Conservation (phyloP, 2,329 filamentous ascomycete genomes). For the Talaromyces sp. region DNA sequence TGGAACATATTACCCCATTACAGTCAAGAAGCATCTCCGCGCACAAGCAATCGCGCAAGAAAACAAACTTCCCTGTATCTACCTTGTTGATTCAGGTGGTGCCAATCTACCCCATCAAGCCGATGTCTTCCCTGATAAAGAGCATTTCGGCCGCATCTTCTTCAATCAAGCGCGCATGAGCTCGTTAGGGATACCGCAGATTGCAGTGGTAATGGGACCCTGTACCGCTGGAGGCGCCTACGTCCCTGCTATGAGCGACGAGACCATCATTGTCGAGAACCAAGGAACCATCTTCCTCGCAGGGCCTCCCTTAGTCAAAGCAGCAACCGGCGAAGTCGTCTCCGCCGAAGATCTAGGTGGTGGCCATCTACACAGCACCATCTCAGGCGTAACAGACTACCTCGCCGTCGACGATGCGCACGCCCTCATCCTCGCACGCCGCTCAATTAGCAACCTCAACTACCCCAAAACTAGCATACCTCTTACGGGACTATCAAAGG, state of each 20-base stretch:
- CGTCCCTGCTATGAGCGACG: slow-evolving; percentile 95
- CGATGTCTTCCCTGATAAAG: slow-evolving; percentile 89
- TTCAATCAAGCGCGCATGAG: slow-evolving; percentile 97
- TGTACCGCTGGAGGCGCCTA: slow-evolving; percentile 96
- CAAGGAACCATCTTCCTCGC: slow-evolving; percentile 98
- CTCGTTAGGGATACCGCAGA: slow-evolving; percentile 80
- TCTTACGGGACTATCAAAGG: slow-evolving; percentile 25
- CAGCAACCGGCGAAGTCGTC: slow-evolving; percentile 89
- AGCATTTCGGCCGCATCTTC: slow-evolving; percentile 96
- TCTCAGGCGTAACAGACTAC: slow-evolving; percentile 93
- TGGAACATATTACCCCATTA: slow-evolving; percentile 94
- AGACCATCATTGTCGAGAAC: slow-evolving; percentile 91
- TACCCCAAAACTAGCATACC: slow-evolving; percentile 59
- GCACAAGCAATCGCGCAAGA: slow-evolving; percentile 88
- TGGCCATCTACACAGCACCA: slow-evolving; percentile 80
- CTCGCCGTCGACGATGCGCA: slow-evolving; percentile 92
- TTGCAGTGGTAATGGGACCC: slow-evolving; percentile 93
- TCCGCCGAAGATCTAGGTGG: slow-evolving; percentile 88
- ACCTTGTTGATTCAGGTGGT: slow-evolving; percentile 92
- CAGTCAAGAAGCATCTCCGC: slow-evolving; percentile 93
- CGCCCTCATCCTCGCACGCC: slow-evolving; percentile 76
- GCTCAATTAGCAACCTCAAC: slow-evolving; percentile 85
- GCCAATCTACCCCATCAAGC: slow-evolving; percentile 93
- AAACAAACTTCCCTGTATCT: slow-evolving; percentile 81
- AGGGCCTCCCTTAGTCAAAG: slow-evolving; percentile 90